phyloP scores from a whole-genome alignment of 208 protist genomes.

The Porcisia deanei region DNA sequence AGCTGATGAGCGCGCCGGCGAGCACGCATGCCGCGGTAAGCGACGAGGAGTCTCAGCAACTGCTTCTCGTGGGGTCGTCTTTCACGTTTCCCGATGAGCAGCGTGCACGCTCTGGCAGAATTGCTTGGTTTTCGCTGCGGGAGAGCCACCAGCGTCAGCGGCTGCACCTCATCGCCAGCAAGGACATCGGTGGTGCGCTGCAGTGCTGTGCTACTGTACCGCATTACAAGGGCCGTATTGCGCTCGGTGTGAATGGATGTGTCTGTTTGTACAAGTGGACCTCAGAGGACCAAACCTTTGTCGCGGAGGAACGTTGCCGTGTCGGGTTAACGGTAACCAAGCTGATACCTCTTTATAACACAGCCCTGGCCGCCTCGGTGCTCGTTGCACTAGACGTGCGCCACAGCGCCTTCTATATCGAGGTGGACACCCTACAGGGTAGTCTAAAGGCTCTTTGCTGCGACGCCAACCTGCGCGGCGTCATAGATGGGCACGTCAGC shows the following conservation, averaged over 20 bases:
- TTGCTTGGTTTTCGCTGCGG: conserved; percentile 48
- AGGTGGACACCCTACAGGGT: conserved; percentile 72
- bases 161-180: conserved; percentile 29
- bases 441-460: conserved; percentile 55
- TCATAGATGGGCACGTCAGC: conserved; percentile 57
- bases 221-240: conserved; percentile 63
- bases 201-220: conserved; percentile 83
- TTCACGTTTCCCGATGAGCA: conserved; percentile 84
- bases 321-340: conserved; percentile 63
- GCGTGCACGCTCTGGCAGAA: conserved; percentile 53
- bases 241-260: conserved; percentile 78
- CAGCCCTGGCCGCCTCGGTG: conserved; percentile 10
- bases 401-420: conserved; percentile 63
- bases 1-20: neutral
- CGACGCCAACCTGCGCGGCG: conserved; percentile 51
- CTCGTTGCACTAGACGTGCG: conserved; percentile 74
- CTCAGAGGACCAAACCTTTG: conserved; percentile 58
- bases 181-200: conserved; percentile 72
- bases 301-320: conserved; percentile 65
- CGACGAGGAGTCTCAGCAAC: conserved; percentile 14
- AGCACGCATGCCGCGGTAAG: neutral
- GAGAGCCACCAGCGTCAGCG: conserved; percentile 12
- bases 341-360: conserved; percentile 53
- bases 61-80: conserved; percentile 71
- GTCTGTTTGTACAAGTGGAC: conserved; percentile 73